A percentile compares a stretch with the other conserved stretches of the same genome.
phyloP scores from a whole-genome alignment of 73 alveolate species.

The Symbiodinium natans region DNA sequence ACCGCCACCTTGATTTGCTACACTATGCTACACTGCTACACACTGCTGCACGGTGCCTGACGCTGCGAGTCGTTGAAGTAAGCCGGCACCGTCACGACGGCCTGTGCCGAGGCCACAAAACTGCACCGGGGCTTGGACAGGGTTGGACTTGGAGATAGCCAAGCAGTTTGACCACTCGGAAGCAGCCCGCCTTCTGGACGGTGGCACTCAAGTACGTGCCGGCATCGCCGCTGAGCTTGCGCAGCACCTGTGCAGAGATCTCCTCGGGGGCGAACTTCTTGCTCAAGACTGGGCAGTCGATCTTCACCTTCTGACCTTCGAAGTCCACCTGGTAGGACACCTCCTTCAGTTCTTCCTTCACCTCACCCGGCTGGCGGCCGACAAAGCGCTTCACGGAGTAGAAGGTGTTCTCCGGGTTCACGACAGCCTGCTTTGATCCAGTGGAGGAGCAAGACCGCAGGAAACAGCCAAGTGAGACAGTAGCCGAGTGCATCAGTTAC shows the following conservation, averaged over 20 bases:
- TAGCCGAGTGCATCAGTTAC: neutral
- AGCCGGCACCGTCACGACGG: constrained; percentile 96
- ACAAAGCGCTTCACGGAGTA: constrained; percentile 97
- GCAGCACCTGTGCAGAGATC: constrained; percentile 98
- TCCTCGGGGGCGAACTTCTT: constrained; percentile 98
- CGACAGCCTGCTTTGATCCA: constrained; percentile 94
- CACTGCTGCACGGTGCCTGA: constrained; percentile 93
- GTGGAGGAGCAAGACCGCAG: too few relatives aligned
- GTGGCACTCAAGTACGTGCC: constrained; percentile 97
- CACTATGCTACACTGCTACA: too few relatives aligned
- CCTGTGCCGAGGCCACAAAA: constrained; percentile 28
- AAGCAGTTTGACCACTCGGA: too few relatives aligned
- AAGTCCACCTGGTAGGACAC: constrained; percentile 96
- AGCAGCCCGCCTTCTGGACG: constrained; percentile 95
- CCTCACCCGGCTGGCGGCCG: constrained; percentile 96
- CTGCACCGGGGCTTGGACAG: neutral
- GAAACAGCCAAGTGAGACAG: neutral
- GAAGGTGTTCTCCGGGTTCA: constrained; percentile 96
- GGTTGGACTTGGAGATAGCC: neutral
- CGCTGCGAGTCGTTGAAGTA: constrained; percentile 98
- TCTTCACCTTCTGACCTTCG: constrained; percentile 96
- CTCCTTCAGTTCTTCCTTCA: constrained; percentile 96
- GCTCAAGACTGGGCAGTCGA: constrained; percentile 96
- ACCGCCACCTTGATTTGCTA: too few relatives aligned
- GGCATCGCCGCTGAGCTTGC: constrained; percentile 97